These are phyloP conservation scores for Sicyos baderoa DNA, from an alignment of 306 rosid genomes.

Conservation along the genomic window DNA sequence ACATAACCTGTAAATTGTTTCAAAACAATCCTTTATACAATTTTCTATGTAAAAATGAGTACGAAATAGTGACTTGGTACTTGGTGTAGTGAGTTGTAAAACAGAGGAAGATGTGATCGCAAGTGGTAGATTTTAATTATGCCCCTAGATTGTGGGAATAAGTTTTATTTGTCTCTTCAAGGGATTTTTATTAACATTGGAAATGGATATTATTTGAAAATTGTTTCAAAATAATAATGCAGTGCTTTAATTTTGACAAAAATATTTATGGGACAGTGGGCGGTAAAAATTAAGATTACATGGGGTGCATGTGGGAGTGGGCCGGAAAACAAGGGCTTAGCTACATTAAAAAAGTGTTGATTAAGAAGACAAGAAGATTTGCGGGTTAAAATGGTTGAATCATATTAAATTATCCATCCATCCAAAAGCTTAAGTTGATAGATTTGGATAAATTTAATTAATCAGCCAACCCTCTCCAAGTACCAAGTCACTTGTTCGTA, in stretches of 20 bases:
- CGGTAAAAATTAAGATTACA: not conserved
- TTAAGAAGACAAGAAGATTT: not conserved
- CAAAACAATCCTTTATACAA: not conserved
- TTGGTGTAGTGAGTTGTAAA: not conserved
- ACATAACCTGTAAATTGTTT: not conserved
- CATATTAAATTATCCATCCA: no score
- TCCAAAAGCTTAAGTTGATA: no score
- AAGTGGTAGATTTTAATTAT: not conserved
- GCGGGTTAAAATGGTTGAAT: not conserved
- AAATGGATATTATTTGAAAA: not conserved
- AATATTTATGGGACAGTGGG: not conserved
- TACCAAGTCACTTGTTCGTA: not conserved
- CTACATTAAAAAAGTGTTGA: not conserved
- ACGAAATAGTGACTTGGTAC: not conserved
- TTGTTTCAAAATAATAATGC: not conserved
- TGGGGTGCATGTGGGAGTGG: not conserved
- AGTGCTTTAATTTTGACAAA: not conserved
- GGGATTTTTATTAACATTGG: no score
- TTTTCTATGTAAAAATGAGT: not conserved
- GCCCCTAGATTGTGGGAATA: not conserved
- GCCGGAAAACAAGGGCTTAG: not conserved
- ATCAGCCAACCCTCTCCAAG: not conserved
- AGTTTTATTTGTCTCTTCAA: not conserved
- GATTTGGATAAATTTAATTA: no score
- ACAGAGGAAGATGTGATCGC: not conserved